These are phyloP conservation scores for Magnusiomyces clavatus DNA, from an alignment of 1,139 yeast genomes.

Conservation along the genomic window DNA sequence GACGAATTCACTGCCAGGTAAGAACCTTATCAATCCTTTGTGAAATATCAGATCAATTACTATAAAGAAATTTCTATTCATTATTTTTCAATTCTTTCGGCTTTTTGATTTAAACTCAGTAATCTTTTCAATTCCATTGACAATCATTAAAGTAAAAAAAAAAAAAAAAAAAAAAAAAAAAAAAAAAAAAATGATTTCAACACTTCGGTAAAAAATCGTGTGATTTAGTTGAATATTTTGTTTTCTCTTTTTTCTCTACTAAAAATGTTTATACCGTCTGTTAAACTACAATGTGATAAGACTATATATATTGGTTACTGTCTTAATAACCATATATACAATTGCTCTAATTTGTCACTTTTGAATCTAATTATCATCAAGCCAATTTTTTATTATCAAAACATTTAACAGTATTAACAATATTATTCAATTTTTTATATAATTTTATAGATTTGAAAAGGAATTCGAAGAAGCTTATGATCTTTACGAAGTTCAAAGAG, in stretches of 20 bases:
- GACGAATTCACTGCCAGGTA: slow-evolving; percentile 78
- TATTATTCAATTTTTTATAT: neutral
- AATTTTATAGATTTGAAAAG: slow-evolving; percentile 62
- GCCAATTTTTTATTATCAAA: slow-evolving; percentile 7
- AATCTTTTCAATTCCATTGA: no score
- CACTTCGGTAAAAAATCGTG: no score
- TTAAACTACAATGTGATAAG: no score
- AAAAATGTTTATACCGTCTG: no score
- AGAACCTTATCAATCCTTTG: slow-evolving; percentile 3
- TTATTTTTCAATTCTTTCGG: neutral
- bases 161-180: no score
- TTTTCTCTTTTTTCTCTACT: no score
- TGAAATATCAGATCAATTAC: no score
- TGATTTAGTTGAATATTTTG: no score
- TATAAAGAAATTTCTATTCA: neutral
- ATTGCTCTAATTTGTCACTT: neutral
- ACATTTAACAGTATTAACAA: slow-evolving; percentile 3
- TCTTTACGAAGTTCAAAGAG: slow-evolving; percentile 91
- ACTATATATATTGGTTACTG: neutral
- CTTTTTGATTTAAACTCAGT: no score
- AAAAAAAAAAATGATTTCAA: no score
- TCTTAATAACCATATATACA: neutral
- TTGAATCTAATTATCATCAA: slow-evolving; percentile 5
- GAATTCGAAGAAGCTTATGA: slow-evolving; percentile 98
- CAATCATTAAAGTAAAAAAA: no score